phyloP scores from a whole-genome alignment of 164 flowering plant genomes.

The Euptelea pleiosperma region DNA sequence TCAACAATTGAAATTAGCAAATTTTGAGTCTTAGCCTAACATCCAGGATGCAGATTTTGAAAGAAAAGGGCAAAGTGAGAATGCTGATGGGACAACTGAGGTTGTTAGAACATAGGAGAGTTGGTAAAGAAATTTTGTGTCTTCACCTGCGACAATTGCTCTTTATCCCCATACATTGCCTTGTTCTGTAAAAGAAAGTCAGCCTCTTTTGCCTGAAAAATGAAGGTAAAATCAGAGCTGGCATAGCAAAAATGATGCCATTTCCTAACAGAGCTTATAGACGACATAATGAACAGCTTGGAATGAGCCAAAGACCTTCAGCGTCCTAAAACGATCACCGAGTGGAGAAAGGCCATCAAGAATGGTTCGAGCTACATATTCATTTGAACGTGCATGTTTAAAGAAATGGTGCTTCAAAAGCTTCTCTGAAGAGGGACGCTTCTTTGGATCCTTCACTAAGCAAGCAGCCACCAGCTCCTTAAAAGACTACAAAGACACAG shows the following conservation, averaged over 20 bases:
- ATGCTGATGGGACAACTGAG: too few species aligned
- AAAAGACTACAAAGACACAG: constrained; percentile 54
- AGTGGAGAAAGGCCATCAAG: constrained; percentile 74
- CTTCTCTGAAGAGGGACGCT: constrained; percentile 87
- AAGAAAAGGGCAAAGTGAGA: too few species aligned
- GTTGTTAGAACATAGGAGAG: background rate
- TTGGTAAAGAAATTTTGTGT: background rate
- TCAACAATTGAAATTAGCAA: too few species aligned
- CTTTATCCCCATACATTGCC: constrained; percentile 67
- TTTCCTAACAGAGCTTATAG: background rate
- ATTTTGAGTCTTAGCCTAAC: too few species aligned
- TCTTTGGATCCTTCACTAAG: constrained; percentile 96
- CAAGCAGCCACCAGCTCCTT: constrained; percentile 90
- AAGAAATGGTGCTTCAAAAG: constrained; percentile 88
- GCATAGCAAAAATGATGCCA: background rate
- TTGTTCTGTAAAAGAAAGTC: constrained; percentile 74
- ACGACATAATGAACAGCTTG: constrained; percentile 3
- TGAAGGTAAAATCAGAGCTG: constrained; percentile 3
- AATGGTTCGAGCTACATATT: constrained; percentile 59
- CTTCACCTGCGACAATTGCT: constrained; percentile 80
- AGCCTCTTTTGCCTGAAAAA: constrained; percentile 75
- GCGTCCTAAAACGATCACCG: constrained; percentile 78
- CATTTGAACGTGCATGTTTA: constrained; percentile 64
- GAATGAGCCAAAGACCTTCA: constrained; percentile 59
- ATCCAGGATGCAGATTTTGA: too few species aligned